Conservation (phyloP, 2,329 filamentous ascomycete species). For the Fusarium nurragi region DNA sequence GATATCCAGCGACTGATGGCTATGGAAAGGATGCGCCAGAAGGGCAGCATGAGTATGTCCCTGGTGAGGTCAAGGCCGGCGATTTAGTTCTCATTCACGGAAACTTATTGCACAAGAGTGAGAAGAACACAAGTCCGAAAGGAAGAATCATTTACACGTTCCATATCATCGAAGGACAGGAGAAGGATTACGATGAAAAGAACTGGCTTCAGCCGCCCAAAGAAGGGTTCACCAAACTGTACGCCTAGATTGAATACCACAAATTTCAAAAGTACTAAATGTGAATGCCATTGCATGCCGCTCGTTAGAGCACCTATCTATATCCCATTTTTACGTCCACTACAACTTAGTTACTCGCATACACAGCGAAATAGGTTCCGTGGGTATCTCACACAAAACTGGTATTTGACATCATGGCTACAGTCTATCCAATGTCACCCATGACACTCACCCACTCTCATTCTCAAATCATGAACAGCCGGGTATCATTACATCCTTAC, state of each 20-base stretch:
- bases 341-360: constrained; percentile 18
- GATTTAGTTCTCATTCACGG: constrained; percentile 94
- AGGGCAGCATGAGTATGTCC: constrained; percentile 66
- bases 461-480: constrained; percentile 4
- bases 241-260: constrained; percentile 42
- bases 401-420: constrained; percentile 31
- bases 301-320: constrained; percentile 12
- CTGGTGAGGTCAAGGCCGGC: constrained; percentile 90
- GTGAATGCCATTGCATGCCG: not conserved
- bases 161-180: constrained; percentile 89
- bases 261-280: not conserved
- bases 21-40: constrained; percentile 57
- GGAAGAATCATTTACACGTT: constrained; percentile 97
- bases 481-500: constrained; percentile 28
- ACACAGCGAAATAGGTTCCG: constrained; percentile 23
- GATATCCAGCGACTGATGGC: constrained; percentile 66
- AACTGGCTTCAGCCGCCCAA: constrained; percentile 94
- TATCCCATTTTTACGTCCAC: constrained; percentile 8
- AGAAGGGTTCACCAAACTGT: constrained; percentile 80
- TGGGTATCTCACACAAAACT: constrained; percentile 40
- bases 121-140: constrained; percentile 86
- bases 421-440: constrained; percentile 39
- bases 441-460: constrained; percentile 18
- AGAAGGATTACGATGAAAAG: constrained; percentile 77
- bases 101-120: constrained; percentile 94